These are phyloP conservation scores for Akanthomyces lecanii DNA, from an alignment of 2,329 filamentous ascomycete species.

Conservation along the genomic window DNA sequence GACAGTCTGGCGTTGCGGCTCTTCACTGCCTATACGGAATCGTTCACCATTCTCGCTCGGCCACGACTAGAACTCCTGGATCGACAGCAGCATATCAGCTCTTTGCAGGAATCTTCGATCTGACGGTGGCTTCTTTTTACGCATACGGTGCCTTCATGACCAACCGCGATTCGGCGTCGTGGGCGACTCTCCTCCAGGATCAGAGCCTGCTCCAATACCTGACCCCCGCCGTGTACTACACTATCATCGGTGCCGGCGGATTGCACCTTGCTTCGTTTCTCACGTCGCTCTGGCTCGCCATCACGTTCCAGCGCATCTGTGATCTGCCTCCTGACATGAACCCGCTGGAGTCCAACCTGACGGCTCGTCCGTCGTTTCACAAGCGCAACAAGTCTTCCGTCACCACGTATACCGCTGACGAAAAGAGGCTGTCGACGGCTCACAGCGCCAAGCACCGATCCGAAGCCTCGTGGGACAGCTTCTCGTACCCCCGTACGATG, in stretches of 20 bases:
- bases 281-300: constrained; percentile 69
- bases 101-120: constrained; percentile 72
- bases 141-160: constrained; percentile 49
- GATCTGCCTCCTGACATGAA: constrained; percentile 91
- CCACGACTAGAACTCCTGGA: constrained; percentile 66
- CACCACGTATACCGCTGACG: constrained; percentile 42
- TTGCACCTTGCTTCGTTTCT: constrained; percentile 67
- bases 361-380: constrained; percentile 61
- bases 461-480: constrained; percentile 40
- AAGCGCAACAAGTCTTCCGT: constrained; percentile 67
- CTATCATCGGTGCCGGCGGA: constrained; percentile 57
- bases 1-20: constrained; percentile 59
- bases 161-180: constrained; percentile 44
- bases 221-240: constrained; percentile 63
- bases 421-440: constrained; percentile 56
- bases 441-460: constrained; percentile 41
- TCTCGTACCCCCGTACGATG: constrained; percentile 52
- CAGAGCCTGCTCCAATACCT: constrained; percentile 55
- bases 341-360: constrained; percentile 81
- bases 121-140: constrained; percentile 52
- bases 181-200: constrained; percentile 65
- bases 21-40: constrained; percentile 72
- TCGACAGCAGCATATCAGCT: constrained; percentile 87
- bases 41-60: constrained; percentile 71
- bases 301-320: constrained; percentile 78